These are phyloP conservation scores for Boletus reticuloceps DNA, from an alignment of 768 basidiomycete species.

Conservation along the genomic window DNA sequence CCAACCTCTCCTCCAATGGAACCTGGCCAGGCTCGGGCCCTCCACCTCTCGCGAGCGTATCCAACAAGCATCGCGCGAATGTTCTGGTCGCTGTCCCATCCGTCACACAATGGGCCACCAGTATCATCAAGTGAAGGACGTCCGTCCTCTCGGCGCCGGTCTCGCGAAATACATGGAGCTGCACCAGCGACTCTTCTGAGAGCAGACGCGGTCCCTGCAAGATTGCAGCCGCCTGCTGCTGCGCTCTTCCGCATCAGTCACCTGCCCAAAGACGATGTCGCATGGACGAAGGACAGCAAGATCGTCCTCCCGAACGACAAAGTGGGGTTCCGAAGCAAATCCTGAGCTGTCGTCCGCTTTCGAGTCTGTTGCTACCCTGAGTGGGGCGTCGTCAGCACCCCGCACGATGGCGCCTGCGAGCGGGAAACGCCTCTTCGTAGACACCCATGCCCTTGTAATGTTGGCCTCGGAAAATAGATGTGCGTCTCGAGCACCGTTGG, in stretches of 20 bases:
- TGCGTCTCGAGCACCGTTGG: constrained; percentile 23
- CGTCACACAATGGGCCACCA: constrained; percentile 47
- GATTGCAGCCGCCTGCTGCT: constrained; percentile 26
- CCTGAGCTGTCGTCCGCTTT: background rate
- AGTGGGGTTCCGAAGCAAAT: constrained; percentile 14
- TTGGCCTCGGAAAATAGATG: constrained; percentile 33
- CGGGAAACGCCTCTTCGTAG: constrained; percentile 48
- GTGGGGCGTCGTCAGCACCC: constrained; percentile 5
- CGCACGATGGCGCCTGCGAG: constrained; percentile 44
- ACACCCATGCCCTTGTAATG: constrained; percentile 42
- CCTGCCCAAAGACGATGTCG: constrained; percentile 39
- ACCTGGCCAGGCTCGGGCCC: constrained; percentile 6
- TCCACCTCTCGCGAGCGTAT: constrained; percentile 31
- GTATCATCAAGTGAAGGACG: constrained; percentile 41
- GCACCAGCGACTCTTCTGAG: constrained; percentile 43
- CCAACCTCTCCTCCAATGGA: constrained; percentile 38
- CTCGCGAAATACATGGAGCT: constrained; percentile 41
- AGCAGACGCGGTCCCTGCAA: constrained; percentile 37
- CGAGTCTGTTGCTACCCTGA: background rate
- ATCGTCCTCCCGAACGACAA: constrained; percentile 41
- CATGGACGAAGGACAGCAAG: constrained; percentile 29
- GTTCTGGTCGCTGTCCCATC: constrained; percentile 46
- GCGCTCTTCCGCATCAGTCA: constrained; percentile 37
- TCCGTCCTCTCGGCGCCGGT: constrained; percentile 29
- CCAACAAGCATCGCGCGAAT: constrained; percentile 45